phyloP scores from a whole-genome alignment of 495 filamentous ascomycete genomes.

The Cryomyces minteri region DNA sequence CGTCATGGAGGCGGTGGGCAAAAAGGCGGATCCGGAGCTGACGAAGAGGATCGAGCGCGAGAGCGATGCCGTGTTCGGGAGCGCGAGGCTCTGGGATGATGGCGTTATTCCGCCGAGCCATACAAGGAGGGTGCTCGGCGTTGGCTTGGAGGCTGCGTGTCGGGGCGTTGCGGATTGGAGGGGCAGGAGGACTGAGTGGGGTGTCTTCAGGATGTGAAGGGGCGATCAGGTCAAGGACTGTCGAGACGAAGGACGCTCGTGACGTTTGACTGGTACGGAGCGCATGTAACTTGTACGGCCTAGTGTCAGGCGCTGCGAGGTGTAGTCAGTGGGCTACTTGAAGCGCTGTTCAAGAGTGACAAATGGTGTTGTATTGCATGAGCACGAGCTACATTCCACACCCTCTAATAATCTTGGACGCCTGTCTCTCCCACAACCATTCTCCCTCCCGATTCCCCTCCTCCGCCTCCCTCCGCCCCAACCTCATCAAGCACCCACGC shows the following conservation, averaged over 20 bases:
- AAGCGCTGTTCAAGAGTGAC: too few species aligned
- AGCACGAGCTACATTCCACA: too few species aligned
- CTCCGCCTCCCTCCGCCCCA: conserved; percentile 13
- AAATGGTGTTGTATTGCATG: too few species aligned
- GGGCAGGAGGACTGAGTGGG: conserved; percentile 50
- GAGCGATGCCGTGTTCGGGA: conserved; percentile 74
- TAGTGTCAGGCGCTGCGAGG: too few species aligned
- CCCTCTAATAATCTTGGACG: conserved; percentile 51
- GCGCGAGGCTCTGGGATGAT: conserved; percentile 88
- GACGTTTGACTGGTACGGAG: too few species aligned
- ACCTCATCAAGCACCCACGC: conserved; percentile 35
- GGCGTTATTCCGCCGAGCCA: conserved; percentile 83
- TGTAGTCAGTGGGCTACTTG: too few species aligned
- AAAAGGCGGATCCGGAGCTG: conserved; percentile 61
- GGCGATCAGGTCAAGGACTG: not conserved
- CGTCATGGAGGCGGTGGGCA: conserved; percentile 91
- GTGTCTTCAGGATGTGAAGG: conserved; percentile 83
- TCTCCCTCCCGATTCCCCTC: conserved; percentile 3
- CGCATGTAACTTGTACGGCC: too few species aligned
- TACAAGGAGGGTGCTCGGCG: conserved; percentile 63
- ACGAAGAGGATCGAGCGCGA: conserved; percentile 77
- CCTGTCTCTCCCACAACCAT: conserved; percentile 52
- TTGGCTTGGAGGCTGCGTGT: conserved; percentile 59
- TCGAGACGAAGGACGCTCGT: not conserved
- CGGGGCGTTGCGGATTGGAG: conserved; percentile 29